Conservation (phyloP, 257 asterid genomes). For the Buddleja alternifolia region DNA sequence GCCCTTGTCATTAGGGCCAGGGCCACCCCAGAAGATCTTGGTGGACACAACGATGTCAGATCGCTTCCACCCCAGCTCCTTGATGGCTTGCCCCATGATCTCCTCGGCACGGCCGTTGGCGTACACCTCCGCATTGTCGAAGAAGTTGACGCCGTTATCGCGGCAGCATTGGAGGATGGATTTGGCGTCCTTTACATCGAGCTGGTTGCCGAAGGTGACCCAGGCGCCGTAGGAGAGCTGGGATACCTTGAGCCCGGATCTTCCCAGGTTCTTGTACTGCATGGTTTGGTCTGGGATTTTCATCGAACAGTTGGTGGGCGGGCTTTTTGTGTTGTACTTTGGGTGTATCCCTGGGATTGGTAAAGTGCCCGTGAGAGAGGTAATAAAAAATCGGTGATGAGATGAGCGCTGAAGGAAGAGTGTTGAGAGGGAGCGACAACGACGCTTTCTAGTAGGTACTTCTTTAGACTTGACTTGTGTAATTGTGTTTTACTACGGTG, state of each 20-base stretch:
- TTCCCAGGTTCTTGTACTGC: slow-evolving; percentile 91
- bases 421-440: neutral
- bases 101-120: slow-evolving; percentile 98
- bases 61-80: slow-evolving; percentile 95
- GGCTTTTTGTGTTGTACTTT: neutral
- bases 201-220: slow-evolving; percentile 97
- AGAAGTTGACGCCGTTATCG: slow-evolving; percentile 90
- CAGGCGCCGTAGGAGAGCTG: slow-evolving; percentile 95
- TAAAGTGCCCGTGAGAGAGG: neutral
- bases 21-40: slow-evolving; percentile 98
- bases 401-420: neutral
- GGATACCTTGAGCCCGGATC: slow-evolving; percentile 94
- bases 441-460: neutral
- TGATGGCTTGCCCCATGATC: slow-evolving; percentile 98
- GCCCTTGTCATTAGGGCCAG: slow-evolving; percentile 97
- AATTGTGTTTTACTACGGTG: too few species aligned
- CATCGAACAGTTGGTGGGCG: slow-evolving; percentile 39
- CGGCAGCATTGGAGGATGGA: slow-evolving; percentile 91
- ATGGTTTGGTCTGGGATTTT: slow-evolving; percentile 57
- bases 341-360: neutral
- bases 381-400: neutral
- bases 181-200: slow-evolving; percentile 95
- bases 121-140: slow-evolving; percentile 98
- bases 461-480: neutral
- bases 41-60: slow-evolving; percentile 87